Conservation (phyloP, 2,329 filamentous ascomycete species). For the Alternaria triticimaculans region DNA sequence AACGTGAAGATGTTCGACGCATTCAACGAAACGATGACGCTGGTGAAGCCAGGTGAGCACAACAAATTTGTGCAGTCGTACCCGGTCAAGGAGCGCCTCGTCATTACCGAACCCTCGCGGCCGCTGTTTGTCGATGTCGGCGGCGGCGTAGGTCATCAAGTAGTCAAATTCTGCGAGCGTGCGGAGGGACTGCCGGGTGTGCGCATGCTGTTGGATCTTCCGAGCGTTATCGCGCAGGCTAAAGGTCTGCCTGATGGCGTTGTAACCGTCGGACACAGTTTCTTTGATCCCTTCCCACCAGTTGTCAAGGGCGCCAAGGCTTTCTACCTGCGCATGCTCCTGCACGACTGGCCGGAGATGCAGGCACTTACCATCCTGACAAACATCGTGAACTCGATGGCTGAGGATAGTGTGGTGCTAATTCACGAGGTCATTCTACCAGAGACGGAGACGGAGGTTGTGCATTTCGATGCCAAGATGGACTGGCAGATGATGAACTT, state of each 20-base stretch:
- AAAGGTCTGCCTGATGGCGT: slow-evolving; percentile 6
- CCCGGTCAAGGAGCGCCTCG: slow-evolving; percentile 20
- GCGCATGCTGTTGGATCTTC: slow-evolving; percentile 24
- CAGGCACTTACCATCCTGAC: slow-evolving; percentile 42
- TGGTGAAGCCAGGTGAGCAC: slow-evolving; percentile 6
- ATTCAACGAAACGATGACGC: slow-evolving; percentile 41
- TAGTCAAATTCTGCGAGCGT: neutral
- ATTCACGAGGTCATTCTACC: slow-evolving; percentile 54
- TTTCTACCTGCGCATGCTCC: slow-evolving; percentile 42
- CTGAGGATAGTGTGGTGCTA: slow-evolving; percentile 51
- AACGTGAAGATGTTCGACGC: slow-evolving; percentile 22
- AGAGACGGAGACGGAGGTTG: slow-evolving; percentile 38
- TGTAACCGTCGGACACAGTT: slow-evolving; percentile 16
- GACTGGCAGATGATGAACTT: slow-evolving; percentile 55
- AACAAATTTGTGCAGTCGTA: slow-evolving; percentile 20
- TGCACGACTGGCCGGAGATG: slow-evolving; percentile 53
- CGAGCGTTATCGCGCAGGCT: slow-evolving; percentile 12
- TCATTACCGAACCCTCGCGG: slow-evolving; percentile 1
- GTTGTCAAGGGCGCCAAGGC: slow-evolving; percentile 26
- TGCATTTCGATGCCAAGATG: slow-evolving; percentile 39
- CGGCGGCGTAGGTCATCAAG: slow-evolving; percentile 2
- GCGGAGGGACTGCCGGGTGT: neutral
- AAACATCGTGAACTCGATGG: slow-evolving; percentile 14
- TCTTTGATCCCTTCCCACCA: slow-evolving; percentile 25
- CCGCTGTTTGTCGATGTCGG: slow-evolving; percentile 28